Evolutionary conservation across 1,284 basidiomycete genomes (phyloP), one percentile per base, ranked within the genome.

Genomic region (Apiotrichum gamsii): DNA sequence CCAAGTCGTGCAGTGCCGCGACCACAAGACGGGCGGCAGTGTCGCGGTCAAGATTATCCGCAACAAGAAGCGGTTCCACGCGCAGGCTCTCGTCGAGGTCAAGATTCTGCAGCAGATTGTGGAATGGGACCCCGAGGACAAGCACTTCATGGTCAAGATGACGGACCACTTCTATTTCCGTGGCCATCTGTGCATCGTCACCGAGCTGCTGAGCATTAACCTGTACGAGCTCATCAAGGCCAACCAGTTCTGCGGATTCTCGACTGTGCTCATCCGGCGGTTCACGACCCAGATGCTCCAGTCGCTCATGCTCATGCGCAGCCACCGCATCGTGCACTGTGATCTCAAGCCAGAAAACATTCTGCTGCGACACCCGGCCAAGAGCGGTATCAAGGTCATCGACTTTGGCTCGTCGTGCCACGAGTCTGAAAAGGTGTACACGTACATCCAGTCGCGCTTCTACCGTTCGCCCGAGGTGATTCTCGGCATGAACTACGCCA

Each of bases 311-410:
- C 76, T 99, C 45, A 93, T 99, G 85, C 82, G 91, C 23, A 89
- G 94, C 57, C 93, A 97, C 74, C 83, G 89, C 40, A 90, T 99
- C 52, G 95, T 99, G n/a, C 95, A 99, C 69, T 99, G 95, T 64
- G 95, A 99, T 74, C 76, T 99, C 57, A 99, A 99, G 74, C 95
- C 95, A 15, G 95, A 99, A 89, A 99, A 99, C 64, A 90, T 99
- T 36, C 76, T 98, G 6, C 77, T 99, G 39, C 83, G 84, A 45
- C 94, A 98, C 72, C 95, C 95, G 14, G 83, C 87, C 11, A 95
- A 91, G 78, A 95, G 90, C 62, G 90, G 83, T 4, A 88, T 99
- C 73, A 97, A 96, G 73, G 91, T 97, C 52, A 98, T 99, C 61
- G 95, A 99, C 72, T 99, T 98, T 71, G 95, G 95, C 33, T 94